phyloP scores from a whole-genome alignment of 345 rosid species.

The Euclidium syriacum region DNA sequence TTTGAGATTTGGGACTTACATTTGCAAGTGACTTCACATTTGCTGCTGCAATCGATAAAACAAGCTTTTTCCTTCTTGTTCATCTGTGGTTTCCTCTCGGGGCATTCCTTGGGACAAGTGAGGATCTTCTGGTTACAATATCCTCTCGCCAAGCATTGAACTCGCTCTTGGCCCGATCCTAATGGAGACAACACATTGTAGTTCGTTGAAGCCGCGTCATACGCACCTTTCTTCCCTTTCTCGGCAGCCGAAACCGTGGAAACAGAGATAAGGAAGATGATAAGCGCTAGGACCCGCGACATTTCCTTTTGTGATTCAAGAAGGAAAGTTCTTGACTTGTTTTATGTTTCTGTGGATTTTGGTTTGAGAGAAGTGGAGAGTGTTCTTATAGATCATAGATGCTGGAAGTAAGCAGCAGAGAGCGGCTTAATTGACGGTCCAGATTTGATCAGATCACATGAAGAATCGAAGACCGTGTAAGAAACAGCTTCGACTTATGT shows the following conservation, averaged over 20 bases:
- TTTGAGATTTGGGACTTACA: constrained; percentile 39
- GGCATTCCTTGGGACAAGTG: constrained; percentile 65
- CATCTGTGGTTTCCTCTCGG: constrained; percentile 51
- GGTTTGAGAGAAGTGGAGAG: constrained; percentile 17
- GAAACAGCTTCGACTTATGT: constrained; percentile 27
- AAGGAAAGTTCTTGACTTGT: neutral
- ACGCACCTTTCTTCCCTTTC: constrained; percentile 23
- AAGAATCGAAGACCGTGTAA: constrained; percentile 18
- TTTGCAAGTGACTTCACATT: constrained; percentile 80
- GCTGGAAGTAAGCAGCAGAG: constrained; percentile 16
- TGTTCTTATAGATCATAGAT: constrained; percentile 14
- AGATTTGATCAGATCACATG: constrained; percentile 18
- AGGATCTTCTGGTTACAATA: constrained; percentile 44
- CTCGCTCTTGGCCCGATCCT: constrained; percentile 44
- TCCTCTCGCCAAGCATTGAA: constrained; percentile 53
- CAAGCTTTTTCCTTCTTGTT: constrained; percentile 60
- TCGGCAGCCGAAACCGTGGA: neutral
- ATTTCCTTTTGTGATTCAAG: neutral
- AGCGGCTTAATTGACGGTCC: constrained; percentile 25
- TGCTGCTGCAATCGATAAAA: constrained; percentile 70
- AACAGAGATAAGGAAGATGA: constrained; percentile 15
- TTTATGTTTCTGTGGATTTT: neutral
- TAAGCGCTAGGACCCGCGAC: constrained; percentile 4
- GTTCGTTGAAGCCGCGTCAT: constrained; percentile 51
- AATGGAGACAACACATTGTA: constrained; percentile 32